Base-by-base conservation (phyloP, 805 yeast species). In the Candida montana region DNA sequence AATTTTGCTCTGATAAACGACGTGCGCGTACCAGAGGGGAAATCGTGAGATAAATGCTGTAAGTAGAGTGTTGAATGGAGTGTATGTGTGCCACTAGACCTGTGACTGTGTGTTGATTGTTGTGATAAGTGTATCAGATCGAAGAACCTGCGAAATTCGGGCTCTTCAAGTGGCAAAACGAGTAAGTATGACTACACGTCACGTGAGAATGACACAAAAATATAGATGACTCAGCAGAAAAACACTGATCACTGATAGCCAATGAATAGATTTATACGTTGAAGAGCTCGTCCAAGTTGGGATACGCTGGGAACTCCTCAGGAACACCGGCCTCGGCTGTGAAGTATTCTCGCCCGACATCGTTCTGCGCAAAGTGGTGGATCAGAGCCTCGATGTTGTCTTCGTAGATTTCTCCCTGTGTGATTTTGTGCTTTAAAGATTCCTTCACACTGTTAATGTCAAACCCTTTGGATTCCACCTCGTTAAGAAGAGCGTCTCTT, bases 371-470 rank as follows among this genome's bases (percentile, higher is more conserved):
- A 23, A 75, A 60, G 44, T 65, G 67, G 7, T 55, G 59, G 1
- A 71, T 40, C 18, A 75, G 39, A 1, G 57, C 33, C 35, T 71
- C 75, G 35, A 75, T 66, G 42, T 69, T 71, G 44, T 74, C 77
- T 13, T 65, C 55, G 28, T 39, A 48, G 2, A 31, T 35, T 18
- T 52, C 53, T 1, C 48, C 54, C 7, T 35, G 41, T 1, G 18
- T 9, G 1, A 43, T 18, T 2, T 52, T 29, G 3, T 32, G 33
- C 4, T 40, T 43, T n/a, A 61, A 44, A 13, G 46, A 41, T 0
- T 32, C 29, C 5, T 40, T 40, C n/a, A 44, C 36, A 17, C 39
- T 44, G n/a, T 48, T 58, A 11, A 33, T 33, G 34, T 30, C 42
- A 29, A 41, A 51, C 6, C 24, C 46, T 15, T 21, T 45, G 40